Evolutionary conservation across 2,329 filamentous ascomycete species (phyloP).

Genomic region (Magnaporthiopsis incrustans): DNA sequence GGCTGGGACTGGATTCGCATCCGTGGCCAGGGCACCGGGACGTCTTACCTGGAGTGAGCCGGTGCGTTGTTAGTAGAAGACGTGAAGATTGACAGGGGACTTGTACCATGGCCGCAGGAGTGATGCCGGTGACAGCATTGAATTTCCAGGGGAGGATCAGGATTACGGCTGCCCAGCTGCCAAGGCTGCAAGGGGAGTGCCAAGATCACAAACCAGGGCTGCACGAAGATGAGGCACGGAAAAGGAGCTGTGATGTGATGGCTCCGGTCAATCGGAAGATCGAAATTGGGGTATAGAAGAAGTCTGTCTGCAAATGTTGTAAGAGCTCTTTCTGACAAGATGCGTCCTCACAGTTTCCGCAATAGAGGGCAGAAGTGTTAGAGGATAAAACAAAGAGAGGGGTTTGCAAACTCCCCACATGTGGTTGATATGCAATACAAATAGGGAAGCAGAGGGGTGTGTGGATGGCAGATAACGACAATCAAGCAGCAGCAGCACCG

Average conservation of each 20-base stretch:
- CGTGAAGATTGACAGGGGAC: slow-evolving; percentile 3
- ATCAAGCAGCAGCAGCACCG: background rate
- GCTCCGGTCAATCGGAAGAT: background rate
- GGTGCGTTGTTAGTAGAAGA: slow-evolving; percentile 4
- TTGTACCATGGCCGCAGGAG: slow-evolving; percentile 1
- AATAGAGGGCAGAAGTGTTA: background rate
- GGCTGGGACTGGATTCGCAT: too few relatives aligned
- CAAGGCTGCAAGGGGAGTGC: background rate
- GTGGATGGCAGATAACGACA: background rate
- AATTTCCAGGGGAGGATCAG: background rate
- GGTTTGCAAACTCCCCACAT: background rate
- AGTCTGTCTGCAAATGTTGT: background rate
- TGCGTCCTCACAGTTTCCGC: background rate
- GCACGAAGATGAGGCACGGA: background rate
- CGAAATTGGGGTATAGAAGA: background rate
- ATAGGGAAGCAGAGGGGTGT: background rate
- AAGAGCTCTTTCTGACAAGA: background rate
- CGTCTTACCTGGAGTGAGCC: slow-evolving; percentile 1
- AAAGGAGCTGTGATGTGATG: background rate
- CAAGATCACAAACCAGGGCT: background rate
- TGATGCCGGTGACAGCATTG: too few relatives aligned
- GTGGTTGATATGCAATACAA: background rate
- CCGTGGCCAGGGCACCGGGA: too few relatives aligned
- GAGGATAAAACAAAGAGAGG: background rate
- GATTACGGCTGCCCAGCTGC: background rate